Evolutionary conservation across 306 rosid species (phyloP), one percentile per base, ranked within the genome.

Genomic region (Quercus robur): DNA sequence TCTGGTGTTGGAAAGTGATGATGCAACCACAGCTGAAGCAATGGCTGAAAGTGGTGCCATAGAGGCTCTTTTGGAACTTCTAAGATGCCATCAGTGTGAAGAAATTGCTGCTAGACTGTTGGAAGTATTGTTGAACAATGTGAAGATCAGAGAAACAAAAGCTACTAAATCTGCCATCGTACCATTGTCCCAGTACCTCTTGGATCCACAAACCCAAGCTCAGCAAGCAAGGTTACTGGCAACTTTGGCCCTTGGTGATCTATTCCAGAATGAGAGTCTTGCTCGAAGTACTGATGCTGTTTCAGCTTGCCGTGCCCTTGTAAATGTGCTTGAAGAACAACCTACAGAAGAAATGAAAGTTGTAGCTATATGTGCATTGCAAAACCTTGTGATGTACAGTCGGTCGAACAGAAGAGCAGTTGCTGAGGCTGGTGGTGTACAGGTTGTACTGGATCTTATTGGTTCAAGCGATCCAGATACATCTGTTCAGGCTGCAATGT

Each of bases 11-110:
- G 98, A 96, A 81, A 96, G 92, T 82, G 99, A 96, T 80, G 99
- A 96, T 80, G 91, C 97, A 74, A 91, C 91, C 41, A 89, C 97
- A 46, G 98, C 98, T 20, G 99, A 90, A 84, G 97, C 98, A 85
- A 96, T 96, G 99, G 94, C 99, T n/a, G 99, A 96, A 87, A 93
- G 99, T 81, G 99, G 99, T 81, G 99, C 99, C 77, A 88, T 96
- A 87, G 99, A 96, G 89, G 98, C 98, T 80, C 93, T 96, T 75
- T 89, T 96, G 85, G 99, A 96, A 81, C 97, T 93, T 85, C 91
- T 96, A 38, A 87, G 99, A 86, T 82, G 89, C 80, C 99, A 96
- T 85, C 99, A 93, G 83, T 90, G 94, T 67, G 99, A 96, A 82
- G 99, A 96, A 84, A 90, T 88, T 25, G 97, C 98, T 62, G 98